Base-by-base conservation (phyloP, 2,329 filamentous ascomycete species). In the Didymella glomerata region DNA sequence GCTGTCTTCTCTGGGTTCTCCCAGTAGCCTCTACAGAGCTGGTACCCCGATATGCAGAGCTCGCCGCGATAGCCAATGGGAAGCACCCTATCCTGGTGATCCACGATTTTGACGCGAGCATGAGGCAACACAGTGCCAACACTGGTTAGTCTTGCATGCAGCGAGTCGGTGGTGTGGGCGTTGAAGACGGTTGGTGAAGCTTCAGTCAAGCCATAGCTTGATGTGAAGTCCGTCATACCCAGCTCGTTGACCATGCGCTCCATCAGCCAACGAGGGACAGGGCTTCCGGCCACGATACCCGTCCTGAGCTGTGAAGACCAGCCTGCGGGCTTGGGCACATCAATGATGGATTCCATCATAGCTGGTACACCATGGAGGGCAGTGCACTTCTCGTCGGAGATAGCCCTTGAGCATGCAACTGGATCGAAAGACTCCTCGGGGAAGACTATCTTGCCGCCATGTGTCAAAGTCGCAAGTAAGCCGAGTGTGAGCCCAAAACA, bases 401-500 rank as follows among this genome's bases (percentile, higher is more conserved):
- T 86, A 53, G 89, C 88, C 42, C 81, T 81, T 32, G 93, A 81
- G 2, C 88, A 89, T 0, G 89, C 86, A 4, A 79, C 76, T 1
- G 89, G 83, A 67, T 92, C 88, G 69, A 94, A 94, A 0, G 88
- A 86, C 68, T 92, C 63, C 22, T 85, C 85, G 0, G 91, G 90
- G 69, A 92, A 92, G 10, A 94, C 86, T 49, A 93, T 88, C 75
- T 89, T 90, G 38, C 86, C 86, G 46, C 91, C 90, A 73, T 93
- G 90, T 0, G 89, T 92, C 51, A 93, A 78, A 42, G 86, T 83
- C 1, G 90, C 88, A 54, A 93, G 83, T 44, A 93, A 82, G 9
- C 91, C 91, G 3, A 93, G 85, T 1, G 93, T 90, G 8, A 94
- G 84, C 1, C 91, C 91, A 71, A 94, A 94, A 80, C 90, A 94